phyloP scores from a whole-genome alignment of 2,329 filamentous ascomycete genomes.

The Monosporascus sp. region DNA sequence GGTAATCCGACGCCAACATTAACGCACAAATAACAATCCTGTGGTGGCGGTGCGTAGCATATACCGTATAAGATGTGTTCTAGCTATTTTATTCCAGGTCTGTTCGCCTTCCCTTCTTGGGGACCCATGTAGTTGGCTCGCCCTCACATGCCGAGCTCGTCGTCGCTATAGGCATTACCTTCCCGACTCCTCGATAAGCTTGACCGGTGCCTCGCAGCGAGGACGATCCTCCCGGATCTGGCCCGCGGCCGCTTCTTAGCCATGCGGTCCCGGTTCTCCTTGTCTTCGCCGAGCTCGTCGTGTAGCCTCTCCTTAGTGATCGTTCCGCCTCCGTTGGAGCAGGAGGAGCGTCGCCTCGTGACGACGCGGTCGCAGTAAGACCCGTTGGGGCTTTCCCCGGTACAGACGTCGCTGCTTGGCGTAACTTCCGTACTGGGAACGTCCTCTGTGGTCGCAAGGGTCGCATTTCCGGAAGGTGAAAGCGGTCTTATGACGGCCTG shows the following conservation, averaged over 20 bases:
- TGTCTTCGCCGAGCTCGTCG: constrained; percentile 15
- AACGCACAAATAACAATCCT: too few species aligned
- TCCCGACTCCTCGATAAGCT: constrained; percentile 6
- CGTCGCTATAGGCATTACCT: constrained; percentile 13
- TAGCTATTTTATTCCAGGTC: neutral
- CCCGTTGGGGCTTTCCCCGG: too few species aligned
- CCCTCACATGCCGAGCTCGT: constrained; percentile 19
- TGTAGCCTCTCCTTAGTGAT: constrained; percentile 1
- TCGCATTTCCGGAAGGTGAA: too few species aligned
- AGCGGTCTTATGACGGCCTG: too few species aligned
- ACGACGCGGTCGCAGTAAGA: neutral
- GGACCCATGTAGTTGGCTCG: too few species aligned
- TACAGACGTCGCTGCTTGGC: too few species aligned
- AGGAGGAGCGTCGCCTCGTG: neutral
- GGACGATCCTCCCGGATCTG: constrained; percentile 6
- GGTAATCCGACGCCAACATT: too few species aligned
- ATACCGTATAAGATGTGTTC: too few species aligned
- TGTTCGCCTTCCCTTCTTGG: neutral
- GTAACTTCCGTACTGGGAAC: too few species aligned
- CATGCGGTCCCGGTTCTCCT: constrained; percentile 10
- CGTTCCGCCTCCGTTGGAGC: neutral
- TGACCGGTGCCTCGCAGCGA: constrained; percentile 7
- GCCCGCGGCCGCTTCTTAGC: constrained; percentile 7
- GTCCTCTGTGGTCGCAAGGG: neutral
- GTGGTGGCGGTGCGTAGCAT: too few species aligned